A percentile compares a stretch with the other conserved stretches of the same genome.
Conservation (phyloP, 2,329 filamentous ascomycete species). For the Cyanodermella asteris region DNA sequence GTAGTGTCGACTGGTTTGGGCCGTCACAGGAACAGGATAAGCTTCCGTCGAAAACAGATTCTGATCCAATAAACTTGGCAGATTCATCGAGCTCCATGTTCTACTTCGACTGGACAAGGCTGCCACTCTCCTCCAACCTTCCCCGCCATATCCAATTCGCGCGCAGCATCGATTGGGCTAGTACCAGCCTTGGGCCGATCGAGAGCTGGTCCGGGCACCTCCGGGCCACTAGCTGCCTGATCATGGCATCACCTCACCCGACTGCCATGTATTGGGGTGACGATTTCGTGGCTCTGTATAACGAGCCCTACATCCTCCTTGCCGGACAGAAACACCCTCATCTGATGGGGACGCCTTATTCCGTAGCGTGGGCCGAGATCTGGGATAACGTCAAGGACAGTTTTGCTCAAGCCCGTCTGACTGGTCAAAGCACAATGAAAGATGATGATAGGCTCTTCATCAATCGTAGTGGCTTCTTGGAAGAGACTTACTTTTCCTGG, state of each 20-base stretch:
- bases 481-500: conserved; percentile 72
- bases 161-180: conserved; percentile 48
- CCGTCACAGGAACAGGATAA: conserved; percentile 4
- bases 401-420: conserved; percentile 43
- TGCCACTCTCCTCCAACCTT: conserved; percentile 40
- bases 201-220: conserved; percentile 51
- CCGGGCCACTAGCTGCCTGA: conserved; percentile 56
- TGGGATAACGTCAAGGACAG: conserved; percentile 49
- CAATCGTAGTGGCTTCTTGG: conserved; percentile 34
- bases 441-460: conserved; percentile 62
- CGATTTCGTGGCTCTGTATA: conserved; percentile 47
- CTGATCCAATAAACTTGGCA: no score
- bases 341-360: conserved; percentile 53
- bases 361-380: conserved; percentile 49
- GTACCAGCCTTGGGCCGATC: conserved; percentile 53
- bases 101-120: conserved; percentile 64
- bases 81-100: no score
- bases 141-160: conserved; percentile 53
- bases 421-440: conserved; percentile 64
- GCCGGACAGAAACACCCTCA: conserved; percentile 56
- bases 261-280: conserved; percentile 62
- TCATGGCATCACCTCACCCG: conserved; percentile 59
- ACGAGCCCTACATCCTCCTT: conserved; percentile 47
- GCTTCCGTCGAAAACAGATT: conserved; percentile 10
- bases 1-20: conserved; percentile 19